A percentile compares a stretch with the other conserved stretches of the same genome.
phyloP scores from a whole-genome alignment of 2,329 filamentous ascomycete species.

The Clonostachys sp. region DNA sequence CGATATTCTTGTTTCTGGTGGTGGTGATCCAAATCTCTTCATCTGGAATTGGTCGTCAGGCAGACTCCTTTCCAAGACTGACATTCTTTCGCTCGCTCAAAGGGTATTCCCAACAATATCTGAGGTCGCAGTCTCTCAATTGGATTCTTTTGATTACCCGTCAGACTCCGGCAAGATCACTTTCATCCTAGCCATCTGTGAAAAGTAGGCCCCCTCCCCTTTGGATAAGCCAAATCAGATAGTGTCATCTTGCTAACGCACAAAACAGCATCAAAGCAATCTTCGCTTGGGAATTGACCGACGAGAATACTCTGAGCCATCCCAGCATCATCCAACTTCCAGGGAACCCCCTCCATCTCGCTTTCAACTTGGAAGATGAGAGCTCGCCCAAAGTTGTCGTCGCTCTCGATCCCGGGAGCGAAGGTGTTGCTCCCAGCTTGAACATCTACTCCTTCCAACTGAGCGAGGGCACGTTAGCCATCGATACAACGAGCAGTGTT shows the following conservation, averaged over 20 bases:
- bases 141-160: conserved; percentile 26
- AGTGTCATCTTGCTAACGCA: conserved; percentile 8
- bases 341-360: conserved; percentile 61
- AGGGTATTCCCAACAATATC: conserved; percentile 24
- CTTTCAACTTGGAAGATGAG: conserved; percentile 6
- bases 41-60: conserved; percentile 76
- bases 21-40: conserved; percentile 74
- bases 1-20: conserved; percentile 75
- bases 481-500: conserved; percentile 6
- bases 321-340: conserved; percentile 44
- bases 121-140: conserved; percentile 42
- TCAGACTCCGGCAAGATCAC: conserved; percentile 35
- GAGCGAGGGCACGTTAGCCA: conserved; percentile 19
- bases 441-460: conserved; percentile 20
- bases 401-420: neutral
- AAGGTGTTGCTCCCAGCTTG: conserved; percentile 11
- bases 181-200: conserved; percentile 45
- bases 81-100: conserved; percentile 40
- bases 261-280: conserved; percentile 51
- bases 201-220: conserved; percentile 42
- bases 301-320: conserved; percentile 42
- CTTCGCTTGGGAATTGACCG: conserved; percentile 55
- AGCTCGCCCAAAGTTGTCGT: no score
- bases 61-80: conserved; percentile 46
- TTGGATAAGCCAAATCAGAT: neutral